Evolutionary conservation across 345 rosid genomes (phyloP).

Genomic region (Psidium guajava): DNA sequence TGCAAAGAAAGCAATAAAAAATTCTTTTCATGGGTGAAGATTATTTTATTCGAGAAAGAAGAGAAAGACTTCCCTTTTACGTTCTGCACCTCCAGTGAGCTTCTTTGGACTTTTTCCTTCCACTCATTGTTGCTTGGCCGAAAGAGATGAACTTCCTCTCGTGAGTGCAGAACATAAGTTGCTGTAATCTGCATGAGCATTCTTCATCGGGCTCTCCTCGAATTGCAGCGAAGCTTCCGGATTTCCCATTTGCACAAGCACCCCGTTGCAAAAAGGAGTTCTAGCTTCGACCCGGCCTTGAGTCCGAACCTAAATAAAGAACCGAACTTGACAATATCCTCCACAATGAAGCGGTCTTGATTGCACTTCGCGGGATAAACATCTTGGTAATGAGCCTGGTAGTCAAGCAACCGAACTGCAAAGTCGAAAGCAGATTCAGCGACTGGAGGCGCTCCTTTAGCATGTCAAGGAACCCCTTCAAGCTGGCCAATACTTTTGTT

Average conservation of each 20-base stretch:
- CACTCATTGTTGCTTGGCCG: no score
- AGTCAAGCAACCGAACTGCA: slow-evolving; percentile 51
- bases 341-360: slow-evolving; percentile 85
- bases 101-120: no score
- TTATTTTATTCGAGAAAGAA: no score
- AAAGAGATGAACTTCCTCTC: no score
- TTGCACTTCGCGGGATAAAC: slow-evolving; percentile 94
- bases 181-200: slow-evolving; percentile 45
- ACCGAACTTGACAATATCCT: slow-evolving; percentile 77
- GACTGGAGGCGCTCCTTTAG: slow-evolving; percentile 74
- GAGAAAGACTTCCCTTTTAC: no score
- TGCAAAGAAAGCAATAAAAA: no score
- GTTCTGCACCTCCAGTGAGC: no score
- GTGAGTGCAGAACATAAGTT: slow-evolving; percentile 40
- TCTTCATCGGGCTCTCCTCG: slow-evolving; percentile 39
- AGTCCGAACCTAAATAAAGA: slow-evolving; percentile 66
- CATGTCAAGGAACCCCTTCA: slow-evolving; percentile 81
- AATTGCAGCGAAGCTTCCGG: slow-evolving; percentile 50
- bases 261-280: slow-evolving; percentile 82
- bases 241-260: slow-evolving; percentile 68
- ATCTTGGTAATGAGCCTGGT: slow-evolving; percentile 70
- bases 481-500: no score
- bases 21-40: no score
- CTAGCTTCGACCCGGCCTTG: slow-evolving; percentile 93
- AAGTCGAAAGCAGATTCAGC: slow-evolving; percentile 59